Evolutionary conservation across 306 rosid genomes (phyloP).

Genomic region (Gynostemma pentaphyllum): DNA sequence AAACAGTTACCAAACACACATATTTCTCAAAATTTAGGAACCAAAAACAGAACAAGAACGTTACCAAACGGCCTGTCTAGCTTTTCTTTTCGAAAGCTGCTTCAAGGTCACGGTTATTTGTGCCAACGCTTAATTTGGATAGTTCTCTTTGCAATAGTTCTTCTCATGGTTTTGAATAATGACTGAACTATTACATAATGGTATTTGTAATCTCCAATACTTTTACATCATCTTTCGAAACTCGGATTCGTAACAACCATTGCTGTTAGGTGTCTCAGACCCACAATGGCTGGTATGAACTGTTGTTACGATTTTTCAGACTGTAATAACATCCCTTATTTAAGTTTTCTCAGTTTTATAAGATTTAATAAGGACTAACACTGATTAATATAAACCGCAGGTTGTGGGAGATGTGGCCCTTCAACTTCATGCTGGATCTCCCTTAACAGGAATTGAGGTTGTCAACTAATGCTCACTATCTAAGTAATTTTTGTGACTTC

Average conservation of each 20-base stretch:
- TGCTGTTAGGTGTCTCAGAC: too few relatives aligned
- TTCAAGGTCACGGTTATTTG: neutral
- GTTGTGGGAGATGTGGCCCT: slow-evolving; percentile 70
- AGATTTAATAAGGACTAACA: too few relatives aligned
- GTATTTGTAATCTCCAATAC: neutral
- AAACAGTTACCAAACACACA: too few relatives aligned
- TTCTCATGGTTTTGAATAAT: neutral
- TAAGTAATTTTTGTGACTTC: neutral
- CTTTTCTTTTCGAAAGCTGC: neutral
- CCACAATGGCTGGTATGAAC: neutral
- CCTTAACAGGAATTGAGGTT: slow-evolving; percentile 63
- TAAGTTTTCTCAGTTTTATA: too few relatives aligned
- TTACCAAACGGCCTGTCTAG: too few relatives aligned
- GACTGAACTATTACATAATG: neutral
- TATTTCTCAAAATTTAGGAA: too few relatives aligned
- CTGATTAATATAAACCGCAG: slow-evolving; percentile 25
- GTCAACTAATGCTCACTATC: slow-evolving; percentile 26
- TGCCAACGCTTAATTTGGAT: too few relatives aligned
- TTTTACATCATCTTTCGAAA: neutral
- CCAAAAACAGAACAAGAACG: too few relatives aligned
- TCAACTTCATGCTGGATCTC: slow-evolving; percentile 55
- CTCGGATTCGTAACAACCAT: neutral
- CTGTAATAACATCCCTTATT: neutral
- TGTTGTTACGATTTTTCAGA: too few relatives aligned
- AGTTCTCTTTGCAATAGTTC: too few relatives aligned